phyloP scores from a whole-genome alignment of 2,329 filamentous ascomycete genomes.

The Sarocladiaceae sp. region DNA sequence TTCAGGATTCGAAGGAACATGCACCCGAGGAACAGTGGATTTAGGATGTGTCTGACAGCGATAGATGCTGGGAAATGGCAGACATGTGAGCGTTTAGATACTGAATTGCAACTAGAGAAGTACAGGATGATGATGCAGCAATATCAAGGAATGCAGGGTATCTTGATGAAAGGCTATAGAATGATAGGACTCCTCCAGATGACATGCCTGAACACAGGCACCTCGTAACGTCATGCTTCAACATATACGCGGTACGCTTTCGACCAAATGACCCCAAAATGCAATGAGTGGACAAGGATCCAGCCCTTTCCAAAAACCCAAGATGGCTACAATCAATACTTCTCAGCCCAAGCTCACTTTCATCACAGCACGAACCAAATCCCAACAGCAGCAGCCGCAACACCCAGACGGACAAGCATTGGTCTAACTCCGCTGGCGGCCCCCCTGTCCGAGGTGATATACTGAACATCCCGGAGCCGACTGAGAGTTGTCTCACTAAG shows the following conservation, averaged over 20 bases:
- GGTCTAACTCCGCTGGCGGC: constrained; percentile 18
- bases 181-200: neutral
- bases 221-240: neutral
- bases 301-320: constrained; percentile 7
- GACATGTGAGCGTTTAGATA: constrained; percentile 7
- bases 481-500: constrained; percentile 28
- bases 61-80: neutral
- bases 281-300: neutral
- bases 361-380: constrained; percentile 9
- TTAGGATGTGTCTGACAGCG: neutral
- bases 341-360: neutral
- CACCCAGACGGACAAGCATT: constrained; percentile 5
- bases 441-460: constrained; percentile 27
- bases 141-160: neutral
- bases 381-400: constrained; percentile 11
- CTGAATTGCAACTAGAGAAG: constrained; percentile 4
- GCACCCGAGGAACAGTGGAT: too few relatives aligned
- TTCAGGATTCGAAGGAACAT: neutral
- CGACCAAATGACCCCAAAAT: neutral
- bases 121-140: neutral
- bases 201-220: neutral
- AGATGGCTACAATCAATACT: neutral
- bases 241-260: neutral
- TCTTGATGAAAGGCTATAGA: neutral
- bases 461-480: constrained; percentile 28